Percentiles rank a stretch among this genome's conserved stretches.
These are phyloP conservation scores for Emergomyces pasteurianus DNA, from an alignment of 2,329 filamentous ascomycete genomes.

Conservation along the genomic window DNA sequence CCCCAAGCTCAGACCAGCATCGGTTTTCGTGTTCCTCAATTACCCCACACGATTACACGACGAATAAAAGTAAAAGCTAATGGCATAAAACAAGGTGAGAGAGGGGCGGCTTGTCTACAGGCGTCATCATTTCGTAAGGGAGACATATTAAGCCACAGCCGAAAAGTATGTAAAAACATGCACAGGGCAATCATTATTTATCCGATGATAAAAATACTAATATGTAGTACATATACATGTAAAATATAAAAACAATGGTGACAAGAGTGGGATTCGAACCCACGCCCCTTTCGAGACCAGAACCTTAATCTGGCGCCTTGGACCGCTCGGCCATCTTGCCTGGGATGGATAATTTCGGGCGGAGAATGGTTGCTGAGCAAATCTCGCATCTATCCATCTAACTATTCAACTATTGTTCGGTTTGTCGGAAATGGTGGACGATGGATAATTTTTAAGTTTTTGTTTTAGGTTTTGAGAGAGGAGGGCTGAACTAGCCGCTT, in stretches of 20 bases:
- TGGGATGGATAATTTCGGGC: neutral
- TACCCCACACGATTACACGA: neutral
- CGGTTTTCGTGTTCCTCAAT: neutral
- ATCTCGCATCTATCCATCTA: neutral
- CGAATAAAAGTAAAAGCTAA: neutral
- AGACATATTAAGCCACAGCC: neutral
- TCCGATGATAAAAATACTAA: neutral
- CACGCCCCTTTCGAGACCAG: constrained; percentile 1
- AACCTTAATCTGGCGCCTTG: constrained; percentile 1
- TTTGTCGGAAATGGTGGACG: too few relatives aligned
- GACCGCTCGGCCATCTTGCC: constrained; percentile 1
- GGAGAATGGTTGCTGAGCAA: neutral
- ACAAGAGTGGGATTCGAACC: constrained; percentile 1
- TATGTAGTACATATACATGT: too few relatives aligned
- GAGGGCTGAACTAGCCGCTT: neutral
- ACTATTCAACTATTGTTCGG: too few relatives aligned
- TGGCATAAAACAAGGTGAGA: neutral
- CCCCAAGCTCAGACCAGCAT: neutral
- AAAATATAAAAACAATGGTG: neutral
- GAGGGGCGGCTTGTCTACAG: neutral
- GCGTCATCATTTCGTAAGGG: neutral
- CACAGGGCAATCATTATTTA: neutral
- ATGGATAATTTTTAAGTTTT: neutral
- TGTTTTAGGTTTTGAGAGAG: neutral
- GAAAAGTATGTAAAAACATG: neutral